Conservation (phyloP, 257 asterid genomes). For the Mitragyna speciosa region DNA sequence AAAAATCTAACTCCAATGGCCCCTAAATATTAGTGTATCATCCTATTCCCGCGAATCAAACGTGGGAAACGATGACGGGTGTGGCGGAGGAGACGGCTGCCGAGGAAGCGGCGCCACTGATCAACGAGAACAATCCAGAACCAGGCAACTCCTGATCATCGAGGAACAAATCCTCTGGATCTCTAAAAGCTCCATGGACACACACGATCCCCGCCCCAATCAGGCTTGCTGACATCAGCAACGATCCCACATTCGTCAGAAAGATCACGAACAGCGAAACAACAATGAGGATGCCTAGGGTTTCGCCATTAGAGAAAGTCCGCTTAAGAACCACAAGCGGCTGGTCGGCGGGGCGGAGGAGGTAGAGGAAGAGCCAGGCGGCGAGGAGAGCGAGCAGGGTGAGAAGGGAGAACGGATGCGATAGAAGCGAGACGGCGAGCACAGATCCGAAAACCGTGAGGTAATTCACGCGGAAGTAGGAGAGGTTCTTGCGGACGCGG, state of each 20-base stretch:
- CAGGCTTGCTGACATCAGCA: slow-evolving; percentile 36
- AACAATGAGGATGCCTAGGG: slow-evolving; percentile 29
- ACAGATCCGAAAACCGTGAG: slow-evolving; percentile 25
- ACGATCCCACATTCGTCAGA: slow-evolving; percentile 36
- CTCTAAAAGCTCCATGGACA: slow-evolving; percentile 45
- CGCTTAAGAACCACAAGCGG: slow-evolving; percentile 33
- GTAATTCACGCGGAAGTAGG: slow-evolving; percentile 46
- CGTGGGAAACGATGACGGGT: slow-evolving; percentile 23
- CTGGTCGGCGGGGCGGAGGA: slow-evolving; percentile 41
- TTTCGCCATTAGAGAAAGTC: slow-evolving; percentile 32
- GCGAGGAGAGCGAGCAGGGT: slow-evolving; percentile 31
- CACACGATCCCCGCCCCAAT: slow-evolving; percentile 38
- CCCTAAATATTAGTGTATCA: neutral
- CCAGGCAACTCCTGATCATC: slow-evolving; percentile 43
- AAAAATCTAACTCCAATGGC: neutral
- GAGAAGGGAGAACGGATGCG: slow-evolving; percentile 43
- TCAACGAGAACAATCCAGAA: slow-evolving; percentile 35
- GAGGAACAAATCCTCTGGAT: slow-evolving; percentile 47
- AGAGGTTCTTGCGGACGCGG: slow-evolving; percentile 39
- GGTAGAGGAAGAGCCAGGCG: slow-evolving; percentile 46
- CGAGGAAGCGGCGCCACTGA: slow-evolving; percentile 21
- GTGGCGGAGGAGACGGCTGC: slow-evolving; percentile 23
- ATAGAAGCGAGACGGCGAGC: slow-evolving; percentile 38
- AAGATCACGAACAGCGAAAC: slow-evolving; percentile 33
- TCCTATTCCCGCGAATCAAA: slow-evolving; percentile 12